Percentiles rank a stretch among this genome's conserved stretches.
These are phyloP conservation scores for carrot (Daucus carota) DNA, from an alignment of 129 eudicot species.

Conservation along the genomic window DH1_v3.0 NC_030389.2:43753001-43753500, in stretches of 20 bases:
- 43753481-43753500: background rate
- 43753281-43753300: background rate
- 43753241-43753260: background rate
- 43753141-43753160: background rate
- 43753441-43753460: background rate
- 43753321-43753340: constrained; percentile 1
- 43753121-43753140: background rate
- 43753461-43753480: background rate
- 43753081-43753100: background rate
- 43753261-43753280: background rate
- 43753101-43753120: background rate
- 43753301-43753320: background rate
- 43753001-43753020: too few relatives aligned
- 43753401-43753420: background rate
- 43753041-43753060: background rate
- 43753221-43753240: background rate
- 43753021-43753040: too few relatives aligned
- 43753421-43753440: background rate
- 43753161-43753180: background rate
- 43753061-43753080: background rate
- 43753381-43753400: background rate
- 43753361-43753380: constrained; percentile 6
- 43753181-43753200: background rate
- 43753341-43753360: constrained; percentile 11
- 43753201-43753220: background rate